Evolutionary conservation across 805 yeast genomes (phyloP).

Genomic region (Debaryomyces prosopidis): DNA sequence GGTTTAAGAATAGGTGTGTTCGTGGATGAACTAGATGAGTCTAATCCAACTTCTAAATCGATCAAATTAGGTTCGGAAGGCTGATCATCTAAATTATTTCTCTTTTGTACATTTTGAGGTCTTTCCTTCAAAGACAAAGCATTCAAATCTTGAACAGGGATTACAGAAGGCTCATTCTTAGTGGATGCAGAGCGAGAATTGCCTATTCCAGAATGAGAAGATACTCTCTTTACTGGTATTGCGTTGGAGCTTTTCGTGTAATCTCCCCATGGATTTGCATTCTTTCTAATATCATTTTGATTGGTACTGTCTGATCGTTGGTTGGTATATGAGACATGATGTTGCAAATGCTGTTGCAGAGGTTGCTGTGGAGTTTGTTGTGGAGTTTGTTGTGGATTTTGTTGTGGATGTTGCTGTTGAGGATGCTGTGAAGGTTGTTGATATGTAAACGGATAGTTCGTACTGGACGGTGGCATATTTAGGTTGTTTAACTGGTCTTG

Average conservation of each 20-base stretch:
- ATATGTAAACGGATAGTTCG: too few relatives aligned
- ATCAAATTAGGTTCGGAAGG: slow-evolving; percentile 27
- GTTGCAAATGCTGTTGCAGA: too few relatives aligned
- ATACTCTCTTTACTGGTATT: background rate
- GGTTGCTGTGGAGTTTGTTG: too few relatives aligned
- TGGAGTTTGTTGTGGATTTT: too few relatives aligned
- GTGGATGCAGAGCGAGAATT: background rate
- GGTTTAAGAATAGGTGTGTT: slow-evolving; percentile 18
- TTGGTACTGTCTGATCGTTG: background rate
- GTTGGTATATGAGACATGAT: background rate
- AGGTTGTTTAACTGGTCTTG: too few relatives aligned
- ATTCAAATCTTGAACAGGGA: background rate
- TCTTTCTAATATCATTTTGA: slow-evolving; percentile 7
- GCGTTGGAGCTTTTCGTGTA: slow-evolving; percentile 11
- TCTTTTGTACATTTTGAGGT: too few relatives aligned
- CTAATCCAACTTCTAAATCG: slow-evolving; percentile 36
- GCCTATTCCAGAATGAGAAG: slow-evolving; percentile 2
- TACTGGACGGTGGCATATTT: too few relatives aligned
- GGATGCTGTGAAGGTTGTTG: too few relatives aligned
- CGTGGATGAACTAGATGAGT: slow-evolving; percentile 21
- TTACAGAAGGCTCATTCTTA: background rate
- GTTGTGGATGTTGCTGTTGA: too few relatives aligned
- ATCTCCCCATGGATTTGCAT: slow-evolving; percentile 38
- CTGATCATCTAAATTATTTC: background rate
- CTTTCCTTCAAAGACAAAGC: background rate